Conservation (phyloP, 345 rosid species). For the Brassica nigra region DNA sequence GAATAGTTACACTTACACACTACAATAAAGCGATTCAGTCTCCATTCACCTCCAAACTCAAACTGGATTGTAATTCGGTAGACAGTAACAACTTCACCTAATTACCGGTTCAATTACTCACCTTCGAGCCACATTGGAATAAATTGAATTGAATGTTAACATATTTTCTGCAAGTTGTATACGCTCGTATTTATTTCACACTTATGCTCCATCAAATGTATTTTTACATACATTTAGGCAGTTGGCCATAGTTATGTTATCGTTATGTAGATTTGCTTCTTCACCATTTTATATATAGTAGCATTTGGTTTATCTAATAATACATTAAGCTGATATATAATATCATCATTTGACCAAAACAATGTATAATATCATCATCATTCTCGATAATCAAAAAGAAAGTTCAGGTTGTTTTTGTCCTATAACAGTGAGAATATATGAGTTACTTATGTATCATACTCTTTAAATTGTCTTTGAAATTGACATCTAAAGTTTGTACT, state of each 20-base stretch:
- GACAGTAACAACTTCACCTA: background rate
- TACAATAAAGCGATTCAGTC: background rate
- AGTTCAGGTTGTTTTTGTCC: background rate
- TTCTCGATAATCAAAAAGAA: background rate
- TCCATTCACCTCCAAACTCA: background rate
- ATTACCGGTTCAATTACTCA: background rate
- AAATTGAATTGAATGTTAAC: background rate
- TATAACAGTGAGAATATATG: constrained; percentile 2
- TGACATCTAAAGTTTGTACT: constrained; percentile 11
- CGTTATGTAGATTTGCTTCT: background rate
- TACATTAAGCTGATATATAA: background rate
- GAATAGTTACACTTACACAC: constrained; percentile 16
- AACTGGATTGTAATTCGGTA: background rate
- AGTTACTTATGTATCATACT: constrained; percentile 20
- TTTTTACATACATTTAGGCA: background rate
- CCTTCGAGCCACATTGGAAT: background rate
- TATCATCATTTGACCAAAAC: background rate
- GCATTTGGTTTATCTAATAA: background rate
- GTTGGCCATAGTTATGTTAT: background rate
- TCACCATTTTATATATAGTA: background rate
- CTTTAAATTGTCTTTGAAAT: constrained; percentile 8
- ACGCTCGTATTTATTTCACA: background rate
- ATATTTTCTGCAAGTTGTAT: background rate
- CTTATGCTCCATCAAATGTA: background rate
- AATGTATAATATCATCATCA: background rate